Evolutionary conservation across 1,139 yeast genomes (phyloP).

Genomic region (Kodamaea arcana): DNA sequence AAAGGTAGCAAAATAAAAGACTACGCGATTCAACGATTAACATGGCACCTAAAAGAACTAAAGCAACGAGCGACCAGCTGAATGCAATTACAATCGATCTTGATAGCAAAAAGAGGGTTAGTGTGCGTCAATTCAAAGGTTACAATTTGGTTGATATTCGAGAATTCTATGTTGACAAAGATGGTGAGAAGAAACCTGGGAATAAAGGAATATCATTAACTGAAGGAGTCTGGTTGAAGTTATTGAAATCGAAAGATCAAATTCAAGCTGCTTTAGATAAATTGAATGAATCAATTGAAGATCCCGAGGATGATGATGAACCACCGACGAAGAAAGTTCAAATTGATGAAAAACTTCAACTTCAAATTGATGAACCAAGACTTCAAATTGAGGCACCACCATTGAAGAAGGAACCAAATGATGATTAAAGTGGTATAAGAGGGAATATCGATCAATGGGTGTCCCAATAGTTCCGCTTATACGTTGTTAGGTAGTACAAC

Average conservation of each 20-base stretch:
- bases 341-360: no score
- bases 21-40: no score
- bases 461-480: no score
- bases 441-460: no score
- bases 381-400: no score
- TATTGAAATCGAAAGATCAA: constrained; percentile 49
- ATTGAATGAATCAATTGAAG: no score
- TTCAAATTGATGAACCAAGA: no score
- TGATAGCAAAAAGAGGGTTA: constrained; percentile 67
- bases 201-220: constrained; percentile 82
- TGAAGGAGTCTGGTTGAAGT: constrained; percentile 59
- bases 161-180: constrained; percentile 67
- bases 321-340: constrained; percentile 8
- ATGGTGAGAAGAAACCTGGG: constrained; percentile 66
- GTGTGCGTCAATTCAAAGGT: constrained; percentile 67
- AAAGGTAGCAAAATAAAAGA: no score
- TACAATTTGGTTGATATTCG: constrained; percentile 70
- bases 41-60: constrained; percentile 14
- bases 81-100: constrained; percentile 23
- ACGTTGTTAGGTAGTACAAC: no score
- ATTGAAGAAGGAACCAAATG: no score
- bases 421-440: no score
- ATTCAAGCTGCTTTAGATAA: constrained; percentile 57
- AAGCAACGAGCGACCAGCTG: neutral
- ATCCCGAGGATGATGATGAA: no score